These are phyloP conservation scores for Pyricularia grisea DNA, from an alignment of 2,329 filamentous ascomycete genomes.

Conservation along the genomic window DNA sequence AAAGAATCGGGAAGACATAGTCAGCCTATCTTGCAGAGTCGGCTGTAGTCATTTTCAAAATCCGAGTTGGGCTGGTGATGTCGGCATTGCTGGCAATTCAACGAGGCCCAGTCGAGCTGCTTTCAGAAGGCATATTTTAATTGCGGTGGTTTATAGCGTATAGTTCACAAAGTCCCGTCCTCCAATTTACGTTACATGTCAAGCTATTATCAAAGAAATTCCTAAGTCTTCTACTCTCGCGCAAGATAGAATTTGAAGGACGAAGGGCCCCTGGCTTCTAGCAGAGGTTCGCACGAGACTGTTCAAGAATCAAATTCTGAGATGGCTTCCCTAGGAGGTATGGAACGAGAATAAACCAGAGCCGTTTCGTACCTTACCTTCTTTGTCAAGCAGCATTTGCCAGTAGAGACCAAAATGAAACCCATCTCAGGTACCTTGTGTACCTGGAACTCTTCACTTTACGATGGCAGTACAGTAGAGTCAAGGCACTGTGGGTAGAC, in stretches of 20 bases:
- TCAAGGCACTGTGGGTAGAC: neutral
- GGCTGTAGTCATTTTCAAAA: neutral
- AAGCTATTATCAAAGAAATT: no score
- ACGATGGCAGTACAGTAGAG: neutral
- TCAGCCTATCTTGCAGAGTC: neutral
- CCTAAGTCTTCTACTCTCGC: no score
- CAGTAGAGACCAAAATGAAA: no score
- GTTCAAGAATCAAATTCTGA: neutral
- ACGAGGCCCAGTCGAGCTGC: no score
- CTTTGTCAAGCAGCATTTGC: neutral
- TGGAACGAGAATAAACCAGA: neutral
- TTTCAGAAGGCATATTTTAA: no score
- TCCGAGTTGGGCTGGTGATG: neutral
- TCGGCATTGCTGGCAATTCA: neutral
- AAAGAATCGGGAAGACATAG: slow-evolving; percentile 6
- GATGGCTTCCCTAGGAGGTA: neutral
- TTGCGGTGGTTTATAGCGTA: no score
- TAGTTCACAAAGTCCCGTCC: no score
- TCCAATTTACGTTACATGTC: no score
- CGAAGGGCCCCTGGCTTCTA: neutral
- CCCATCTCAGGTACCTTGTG: no score
- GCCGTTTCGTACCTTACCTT: neutral
- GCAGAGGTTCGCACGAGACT: neutral
- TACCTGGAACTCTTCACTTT: no score
- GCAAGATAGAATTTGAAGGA: neutral